Evolutionary conservation across 2,329 filamentous ascomycete genomes (phyloP).

Genomic region (Monilinia fructicola): DNA sequence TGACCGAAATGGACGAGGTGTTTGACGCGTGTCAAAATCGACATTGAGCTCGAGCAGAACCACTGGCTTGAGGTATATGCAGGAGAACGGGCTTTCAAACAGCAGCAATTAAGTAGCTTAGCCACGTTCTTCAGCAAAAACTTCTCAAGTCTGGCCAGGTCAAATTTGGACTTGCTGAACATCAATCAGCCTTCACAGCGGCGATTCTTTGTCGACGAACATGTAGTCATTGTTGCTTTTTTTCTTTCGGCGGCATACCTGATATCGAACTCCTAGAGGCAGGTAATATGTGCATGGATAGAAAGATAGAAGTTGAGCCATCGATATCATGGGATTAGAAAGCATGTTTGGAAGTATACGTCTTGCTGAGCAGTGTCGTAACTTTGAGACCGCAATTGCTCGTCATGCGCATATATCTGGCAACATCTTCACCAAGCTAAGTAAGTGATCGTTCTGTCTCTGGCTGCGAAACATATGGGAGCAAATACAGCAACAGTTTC

Average conservation of each 20-base stretch:
- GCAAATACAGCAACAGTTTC: no score
- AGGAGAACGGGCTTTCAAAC: neutral
- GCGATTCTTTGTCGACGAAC: neutral
- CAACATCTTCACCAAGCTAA: no score
- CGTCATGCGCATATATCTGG: no score
- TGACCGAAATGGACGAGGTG: neutral
- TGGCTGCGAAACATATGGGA: no score
- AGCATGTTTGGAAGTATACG: no score
- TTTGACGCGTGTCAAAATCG: neutral
- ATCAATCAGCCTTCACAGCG: neutral
- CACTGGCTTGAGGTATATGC: neutral
- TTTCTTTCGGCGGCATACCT: neutral
- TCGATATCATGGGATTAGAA: neutral
- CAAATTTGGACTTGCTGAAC: neutral
- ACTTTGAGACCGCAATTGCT: no score
- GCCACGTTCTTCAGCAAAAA: neutral
- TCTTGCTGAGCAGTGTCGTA: no score
- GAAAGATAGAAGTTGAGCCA: neutral
- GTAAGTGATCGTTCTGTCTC: no score
- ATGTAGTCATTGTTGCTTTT: neutral
- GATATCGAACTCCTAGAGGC: neutral
- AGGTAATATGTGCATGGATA: neutral
- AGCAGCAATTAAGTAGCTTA: neutral
- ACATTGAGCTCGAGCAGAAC: neutral
- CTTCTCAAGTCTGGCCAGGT: neutral